Percentiles rank a stretch among this genome's conserved stretches.
These are phyloP conservation scores for Wickerhamiella cacticola DNA, from an alignment of 805 yeast genomes.

Conservation along the genomic window DNA sequence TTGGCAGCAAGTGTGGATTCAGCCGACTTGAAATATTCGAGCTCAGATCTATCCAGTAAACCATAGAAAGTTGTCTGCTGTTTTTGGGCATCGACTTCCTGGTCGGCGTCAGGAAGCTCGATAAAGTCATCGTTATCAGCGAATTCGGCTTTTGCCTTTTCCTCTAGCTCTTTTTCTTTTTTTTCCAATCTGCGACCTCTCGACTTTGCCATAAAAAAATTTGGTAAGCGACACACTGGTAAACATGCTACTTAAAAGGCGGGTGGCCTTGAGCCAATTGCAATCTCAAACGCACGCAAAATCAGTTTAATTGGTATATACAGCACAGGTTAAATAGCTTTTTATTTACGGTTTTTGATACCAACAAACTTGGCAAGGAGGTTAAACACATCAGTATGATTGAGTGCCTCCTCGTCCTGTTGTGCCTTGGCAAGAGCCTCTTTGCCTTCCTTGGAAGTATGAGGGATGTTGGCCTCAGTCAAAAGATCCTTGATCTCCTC, in stretches of 20 bases:
- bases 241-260: not conserved
- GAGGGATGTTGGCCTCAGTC: constrained; percentile 6
- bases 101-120: constrained; percentile 19
- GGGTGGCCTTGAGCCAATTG: too few species aligned
- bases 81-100: constrained; percentile 7
- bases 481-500: constrained; percentile 1
- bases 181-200: constrained; percentile 18
- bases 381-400: not conserved
- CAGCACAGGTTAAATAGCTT: not conserved
- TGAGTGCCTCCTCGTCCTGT: not conserved
- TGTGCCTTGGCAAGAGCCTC: constrained; percentile 9
- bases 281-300: too few species aligned
- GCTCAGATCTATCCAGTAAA: constrained; percentile 66
- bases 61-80: constrained; percentile 57
- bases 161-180: constrained; percentile 11
- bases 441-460: constrained; percentile 4
- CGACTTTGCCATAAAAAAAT: constrained; percentile 10
- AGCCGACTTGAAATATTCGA: constrained; percentile 87
- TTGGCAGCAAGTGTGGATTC: constrained; percentile 74
- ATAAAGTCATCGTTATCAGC: constrained; percentile 23
- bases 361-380: constrained; percentile 5
- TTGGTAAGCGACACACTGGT: not conserved
- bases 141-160: constrained; percentile 11
- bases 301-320: too few species aligned
- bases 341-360: not conserved